phyloP scores from a whole-genome alignment of 1,284 basidiomycete genomes.

The Xerocomus amazonicus region DNA sequence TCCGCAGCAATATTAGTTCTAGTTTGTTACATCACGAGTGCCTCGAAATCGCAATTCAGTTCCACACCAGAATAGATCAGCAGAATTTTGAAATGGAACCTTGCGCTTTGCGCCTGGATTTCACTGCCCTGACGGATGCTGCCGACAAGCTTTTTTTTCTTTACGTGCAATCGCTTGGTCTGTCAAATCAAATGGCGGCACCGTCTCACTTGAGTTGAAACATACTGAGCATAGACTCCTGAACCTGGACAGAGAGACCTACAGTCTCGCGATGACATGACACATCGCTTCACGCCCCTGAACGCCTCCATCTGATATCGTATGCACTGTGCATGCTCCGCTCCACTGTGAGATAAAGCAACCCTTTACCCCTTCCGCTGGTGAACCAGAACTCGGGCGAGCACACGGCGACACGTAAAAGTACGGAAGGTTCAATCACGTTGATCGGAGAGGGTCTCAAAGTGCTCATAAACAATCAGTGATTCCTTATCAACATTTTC shows the following conservation, averaged over 20 bases:
- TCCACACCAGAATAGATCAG: not conserved
- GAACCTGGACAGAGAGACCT: not conserved
- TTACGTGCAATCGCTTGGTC: not conserved
- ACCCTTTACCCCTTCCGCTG: not conserved
- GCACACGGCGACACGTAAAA: conserved; percentile 10
- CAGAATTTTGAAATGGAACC: not conserved
- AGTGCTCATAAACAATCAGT: not conserved
- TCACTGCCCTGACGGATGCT: not conserved
- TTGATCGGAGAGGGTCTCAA: conserved; percentile 5
- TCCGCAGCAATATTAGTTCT: not conserved
- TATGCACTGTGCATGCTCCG: conserved; percentile 9
- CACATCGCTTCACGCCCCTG: not conserved
- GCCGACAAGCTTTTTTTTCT: not conserved
- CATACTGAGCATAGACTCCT: not conserved
- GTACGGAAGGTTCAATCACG: not conserved
- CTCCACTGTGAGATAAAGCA: conserved; percentile 14
- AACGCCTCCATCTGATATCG: not conserved
- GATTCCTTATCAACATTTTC: not conserved
- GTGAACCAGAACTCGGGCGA: not conserved
- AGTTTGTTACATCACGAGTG: conserved; percentile 3
- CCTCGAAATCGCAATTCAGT: conserved; percentile 1
- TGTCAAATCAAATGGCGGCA: not conserved
- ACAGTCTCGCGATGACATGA: not conserved
- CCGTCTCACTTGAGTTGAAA: conserved; percentile 2
- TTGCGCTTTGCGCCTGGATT: not conserved